Conservation (phyloP, 2,329 filamentous ascomycete species). For the Aureobasidium sp. region DNA sequence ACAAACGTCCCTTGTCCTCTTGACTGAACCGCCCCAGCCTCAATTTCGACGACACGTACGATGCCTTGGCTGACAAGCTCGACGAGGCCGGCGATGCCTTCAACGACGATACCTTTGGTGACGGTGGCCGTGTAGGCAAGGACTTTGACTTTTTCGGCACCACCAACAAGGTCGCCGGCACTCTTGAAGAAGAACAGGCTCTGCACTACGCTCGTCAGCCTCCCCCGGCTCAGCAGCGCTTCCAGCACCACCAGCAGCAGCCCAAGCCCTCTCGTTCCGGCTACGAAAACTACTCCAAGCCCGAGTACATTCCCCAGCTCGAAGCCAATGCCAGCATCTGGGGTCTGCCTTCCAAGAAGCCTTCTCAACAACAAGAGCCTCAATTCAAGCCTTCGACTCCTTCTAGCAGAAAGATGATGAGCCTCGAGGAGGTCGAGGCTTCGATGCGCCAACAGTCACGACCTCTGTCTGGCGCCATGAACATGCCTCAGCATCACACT, state of each 20-base stretch:
- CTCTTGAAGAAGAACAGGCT: constrained; percentile 84
- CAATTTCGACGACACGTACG: constrained; percentile 96
- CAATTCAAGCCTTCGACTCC: constrained; percentile 24
- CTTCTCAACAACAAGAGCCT: constrained; percentile 28
- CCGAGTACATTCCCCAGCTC: constrained; percentile 78
- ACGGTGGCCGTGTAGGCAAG: constrained; percentile 60
- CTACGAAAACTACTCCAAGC: constrained; percentile 85
- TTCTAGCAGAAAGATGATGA: constrained; percentile 73
- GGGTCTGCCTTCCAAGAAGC: constrained; percentile 61
- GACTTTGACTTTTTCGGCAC: constrained; percentile 97
- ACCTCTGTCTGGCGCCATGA: constrained; percentile 38
- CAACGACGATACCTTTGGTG: constrained; percentile 89
- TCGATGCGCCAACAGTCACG: constrained; percentile 70
- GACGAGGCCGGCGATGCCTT: constrained; percentile 89
- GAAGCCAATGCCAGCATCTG: constrained; percentile 91
- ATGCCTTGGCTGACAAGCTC: constrained; percentile 83
- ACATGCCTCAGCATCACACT: constrained; percentile 35
- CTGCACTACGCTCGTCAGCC: constrained; percentile 72
- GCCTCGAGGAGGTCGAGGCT: constrained; percentile 92
- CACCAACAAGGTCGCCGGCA: constrained; percentile 78
- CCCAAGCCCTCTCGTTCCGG: constrained; percentile 65
- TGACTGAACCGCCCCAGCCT: constrained; percentile 44
- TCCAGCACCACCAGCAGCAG: constrained; percentile 29
- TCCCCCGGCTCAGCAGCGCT: constrained; percentile 39
- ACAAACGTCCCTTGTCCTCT: constrained; percentile 5